Evolutionary conservation across 352 stramenopile genomes (phyloP).

Genomic region (Lagenidium giganteum): DNA sequence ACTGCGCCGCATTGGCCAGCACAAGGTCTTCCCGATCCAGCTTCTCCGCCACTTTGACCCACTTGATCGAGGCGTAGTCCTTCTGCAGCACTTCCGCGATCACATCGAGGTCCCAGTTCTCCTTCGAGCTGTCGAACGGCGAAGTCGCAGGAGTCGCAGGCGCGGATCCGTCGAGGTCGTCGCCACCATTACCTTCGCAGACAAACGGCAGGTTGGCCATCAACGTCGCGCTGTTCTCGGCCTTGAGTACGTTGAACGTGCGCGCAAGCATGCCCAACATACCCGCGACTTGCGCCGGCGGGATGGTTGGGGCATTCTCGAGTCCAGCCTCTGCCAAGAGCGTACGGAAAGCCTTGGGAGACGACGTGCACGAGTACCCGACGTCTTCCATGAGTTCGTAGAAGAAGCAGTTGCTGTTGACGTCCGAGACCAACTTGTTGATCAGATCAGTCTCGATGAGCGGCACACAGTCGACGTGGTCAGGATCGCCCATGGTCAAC

Average conservation of each 20-base stretch:
- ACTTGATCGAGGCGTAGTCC: constrained; percentile 83
- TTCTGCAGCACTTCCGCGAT: constrained; percentile 83
- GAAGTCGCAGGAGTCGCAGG: constrained; percentile 19
- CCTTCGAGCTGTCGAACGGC: constrained; percentile 24
- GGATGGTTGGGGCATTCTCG: constrained; percentile 74
- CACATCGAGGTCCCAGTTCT: constrained; percentile 83
- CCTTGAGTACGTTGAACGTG: constrained; percentile 66
- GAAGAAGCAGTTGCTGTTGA: constrained; percentile 77
- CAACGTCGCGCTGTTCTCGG: constrained; percentile 63
- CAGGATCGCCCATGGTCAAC: constrained; percentile 80
- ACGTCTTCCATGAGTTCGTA: constrained; percentile 91
- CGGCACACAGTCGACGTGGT: constrained; percentile 77
- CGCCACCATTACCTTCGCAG: constrained; percentile 36
- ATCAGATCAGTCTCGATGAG: constrained; percentile 56
- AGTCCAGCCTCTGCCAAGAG: constrained; percentile 80
- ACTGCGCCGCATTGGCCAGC: constrained; percentile 52
- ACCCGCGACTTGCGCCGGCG: constrained; percentile 79
- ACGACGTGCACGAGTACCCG: constrained; percentile 80
- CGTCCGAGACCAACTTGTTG: constrained; percentile 74
- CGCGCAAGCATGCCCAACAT: constrained; percentile 87
- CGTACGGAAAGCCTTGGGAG: constrained; percentile 71
- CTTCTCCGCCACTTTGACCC: constrained; percentile 81
- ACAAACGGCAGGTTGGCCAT: constrained; percentile 81
- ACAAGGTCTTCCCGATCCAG: constrained; percentile 73
- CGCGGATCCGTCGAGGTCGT: constrained; percentile 18